phyloP scores from a whole-genome alignment of 176 grass and related monocot genomes.

The Phyllostachys edulis region DNA sequence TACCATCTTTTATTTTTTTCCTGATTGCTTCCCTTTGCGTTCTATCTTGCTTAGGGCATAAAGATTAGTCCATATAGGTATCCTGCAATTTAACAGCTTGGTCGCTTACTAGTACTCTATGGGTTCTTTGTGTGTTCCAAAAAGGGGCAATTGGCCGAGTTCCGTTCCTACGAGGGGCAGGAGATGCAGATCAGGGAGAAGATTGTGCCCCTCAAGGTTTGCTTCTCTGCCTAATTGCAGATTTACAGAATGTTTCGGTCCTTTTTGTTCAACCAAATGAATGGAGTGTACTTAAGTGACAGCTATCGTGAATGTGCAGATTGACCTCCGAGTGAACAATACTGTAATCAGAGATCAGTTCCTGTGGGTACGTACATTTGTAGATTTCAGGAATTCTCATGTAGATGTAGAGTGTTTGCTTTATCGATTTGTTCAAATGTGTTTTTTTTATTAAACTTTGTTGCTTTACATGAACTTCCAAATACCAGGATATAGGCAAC shows the following conservation, averaged over 20 bases:
- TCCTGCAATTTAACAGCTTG: neutral
- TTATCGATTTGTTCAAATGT: neutral
- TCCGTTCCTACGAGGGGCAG: constrained; percentile 90
- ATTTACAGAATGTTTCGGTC: neutral
- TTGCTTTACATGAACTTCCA: neutral
- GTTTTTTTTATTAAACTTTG: neutral
- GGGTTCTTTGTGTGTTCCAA: neutral
- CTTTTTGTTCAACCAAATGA: constrained; percentile 12
- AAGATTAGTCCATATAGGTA: neutral
- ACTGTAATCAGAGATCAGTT: constrained; percentile 86
- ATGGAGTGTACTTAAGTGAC: neutral
- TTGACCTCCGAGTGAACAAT: constrained; percentile 89
- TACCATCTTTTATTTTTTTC: neutral
- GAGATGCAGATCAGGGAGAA: constrained; percentile 96
- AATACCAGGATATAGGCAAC: constrained; percentile 76
- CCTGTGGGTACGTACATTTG: constrained; percentile 61
- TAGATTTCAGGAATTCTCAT: neutral
- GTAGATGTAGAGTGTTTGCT: neutral
- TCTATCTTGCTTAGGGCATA: neutral
- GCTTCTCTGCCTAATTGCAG: neutral
- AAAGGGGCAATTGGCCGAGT: constrained; percentile 82
- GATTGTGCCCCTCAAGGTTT: constrained; percentile 90
- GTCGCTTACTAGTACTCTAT: neutral
- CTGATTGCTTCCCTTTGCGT: neutral
- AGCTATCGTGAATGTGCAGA: constrained; percentile 45